These are phyloP conservation scores for Fraxinus dipetala DNA, from an alignment of 305 asterid genomes.

Conservation along the genomic window DNA sequence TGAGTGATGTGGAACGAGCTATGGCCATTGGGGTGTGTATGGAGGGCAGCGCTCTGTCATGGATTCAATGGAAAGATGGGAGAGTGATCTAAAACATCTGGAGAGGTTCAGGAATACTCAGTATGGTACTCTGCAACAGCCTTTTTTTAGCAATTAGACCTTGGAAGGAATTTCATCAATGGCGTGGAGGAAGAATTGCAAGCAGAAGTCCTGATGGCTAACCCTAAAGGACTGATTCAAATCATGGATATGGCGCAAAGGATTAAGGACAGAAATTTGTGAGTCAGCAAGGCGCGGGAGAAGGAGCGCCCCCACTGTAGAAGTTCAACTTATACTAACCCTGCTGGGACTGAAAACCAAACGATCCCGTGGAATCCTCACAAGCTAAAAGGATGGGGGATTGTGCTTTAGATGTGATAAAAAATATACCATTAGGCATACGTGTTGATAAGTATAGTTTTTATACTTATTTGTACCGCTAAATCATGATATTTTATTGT, in stretches of 20 bases:
- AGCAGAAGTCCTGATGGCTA: background rate
- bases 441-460: background rate
- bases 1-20: background rate
- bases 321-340: background rate
- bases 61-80: background rate
- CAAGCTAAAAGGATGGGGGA: background rate
- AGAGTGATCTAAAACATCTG: background rate
- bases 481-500: no score
- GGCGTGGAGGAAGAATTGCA: background rate
- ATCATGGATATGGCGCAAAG: background rate
- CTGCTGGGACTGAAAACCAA: background rate
- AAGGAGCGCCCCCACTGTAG: background rate
- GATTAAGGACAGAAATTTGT: background rate
- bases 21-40: background rate
- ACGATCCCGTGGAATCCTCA: background rate
- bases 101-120: background rate
- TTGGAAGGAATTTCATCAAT: background rate
- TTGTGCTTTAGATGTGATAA: background rate
- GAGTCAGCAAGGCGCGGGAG: background rate
- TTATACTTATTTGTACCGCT: no score
- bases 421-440: background rate
- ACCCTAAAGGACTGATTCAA: background rate
- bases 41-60: background rate
- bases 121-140: background rate
- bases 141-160: background rate